Evolutionary conservation across 257 asterid species (phyloP).

Genomic region (Plectranthus barbatus): DNA sequence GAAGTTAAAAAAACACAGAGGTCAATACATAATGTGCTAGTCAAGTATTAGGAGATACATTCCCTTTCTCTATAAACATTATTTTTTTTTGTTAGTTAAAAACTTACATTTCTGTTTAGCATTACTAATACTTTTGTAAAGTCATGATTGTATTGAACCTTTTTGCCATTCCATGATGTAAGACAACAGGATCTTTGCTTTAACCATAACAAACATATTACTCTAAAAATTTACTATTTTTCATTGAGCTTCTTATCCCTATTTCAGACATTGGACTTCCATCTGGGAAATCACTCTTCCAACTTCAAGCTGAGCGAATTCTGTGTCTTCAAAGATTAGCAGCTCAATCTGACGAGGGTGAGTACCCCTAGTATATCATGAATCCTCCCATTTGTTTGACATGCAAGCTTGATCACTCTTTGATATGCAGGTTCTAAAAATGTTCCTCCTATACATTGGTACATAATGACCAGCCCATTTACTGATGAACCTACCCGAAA

Average conservation of each 20-base stretch:
- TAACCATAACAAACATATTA: background rate
- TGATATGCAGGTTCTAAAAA: slow-evolving; percentile 43
- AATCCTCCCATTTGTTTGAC: slow-evolving; percentile 10
- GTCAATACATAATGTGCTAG: background rate
- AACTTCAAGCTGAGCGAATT: slow-evolving; percentile 94
- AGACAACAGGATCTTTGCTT: background rate
- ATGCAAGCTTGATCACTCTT: slow-evolving; percentile 18
- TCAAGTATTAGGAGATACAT: background rate
- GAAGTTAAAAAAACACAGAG: background rate
- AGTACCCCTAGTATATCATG: slow-evolving; percentile 14
- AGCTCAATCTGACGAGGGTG: slow-evolving; percentile 76
- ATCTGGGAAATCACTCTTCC: slow-evolving; percentile 96
- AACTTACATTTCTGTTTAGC: background rate
- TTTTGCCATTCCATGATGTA: background rate
- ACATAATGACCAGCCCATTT: slow-evolving; percentile 98
- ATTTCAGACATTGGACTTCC: slow-evolving; percentile 88
- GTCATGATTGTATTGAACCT: background rate
- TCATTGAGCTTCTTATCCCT: slow-evolving; percentile 10
- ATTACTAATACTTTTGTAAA: background rate
- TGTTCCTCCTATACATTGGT: slow-evolving; percentile 69
- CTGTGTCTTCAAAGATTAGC: slow-evolving; percentile 80
- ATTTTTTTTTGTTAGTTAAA: background rate
- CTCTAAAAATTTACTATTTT: background rate
- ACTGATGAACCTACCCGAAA: slow-evolving; percentile 84
- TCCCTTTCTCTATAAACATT: background rate